Conservation (phyloP, 192 early-diverging fungal species). For the Entophlyctis luteolus region DNA sequence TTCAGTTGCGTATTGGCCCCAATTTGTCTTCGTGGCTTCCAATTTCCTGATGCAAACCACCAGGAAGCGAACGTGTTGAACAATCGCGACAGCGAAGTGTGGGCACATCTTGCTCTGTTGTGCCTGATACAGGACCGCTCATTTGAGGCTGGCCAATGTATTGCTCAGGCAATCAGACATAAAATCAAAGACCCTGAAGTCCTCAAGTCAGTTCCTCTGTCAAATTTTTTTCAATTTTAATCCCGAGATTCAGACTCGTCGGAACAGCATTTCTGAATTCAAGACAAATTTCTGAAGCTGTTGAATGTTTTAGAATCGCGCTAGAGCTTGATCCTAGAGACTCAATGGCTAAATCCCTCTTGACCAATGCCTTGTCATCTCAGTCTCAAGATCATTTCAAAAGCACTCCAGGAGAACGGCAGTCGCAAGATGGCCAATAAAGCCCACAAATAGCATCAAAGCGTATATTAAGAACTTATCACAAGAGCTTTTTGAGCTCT, state of each 20-base stretch:
- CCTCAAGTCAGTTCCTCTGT: constrained; percentile 16
- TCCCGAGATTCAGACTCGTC: constrained; percentile 17
- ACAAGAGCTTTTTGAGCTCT: constrained; percentile 48
- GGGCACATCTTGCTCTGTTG: constrained; percentile 49
- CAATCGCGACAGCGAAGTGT: constrained; percentile 53
- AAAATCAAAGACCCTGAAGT: constrained; percentile 45
- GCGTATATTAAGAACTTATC: too few species aligned
- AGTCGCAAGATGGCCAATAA: too few species aligned
- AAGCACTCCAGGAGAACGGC: too few species aligned
- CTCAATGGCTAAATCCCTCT: neutral
- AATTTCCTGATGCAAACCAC: neutral
- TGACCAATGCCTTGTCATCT: constrained; percentile 2
- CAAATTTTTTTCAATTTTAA: neutral
- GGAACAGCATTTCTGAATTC: constrained; percentile 32
- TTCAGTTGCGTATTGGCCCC: constrained; percentile 30
- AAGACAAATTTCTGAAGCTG: constrained; percentile 30
- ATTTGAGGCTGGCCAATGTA: constrained; percentile 53
- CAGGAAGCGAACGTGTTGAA: constrained; percentile 63
- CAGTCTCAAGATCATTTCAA: constrained; percentile 14
- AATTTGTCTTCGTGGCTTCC: neutral
- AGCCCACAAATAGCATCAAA: too few species aligned
- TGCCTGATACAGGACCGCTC: constrained; percentile 39
- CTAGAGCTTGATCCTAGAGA: constrained; percentile 41
- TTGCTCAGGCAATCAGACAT: constrained; percentile 47
- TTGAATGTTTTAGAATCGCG: constrained; percentile 47